These are phyloP conservation scores for Pyrus pyrifolia DNA, from an alignment of 306 rosid genomes.

Conservation along the genomic window DNA sequence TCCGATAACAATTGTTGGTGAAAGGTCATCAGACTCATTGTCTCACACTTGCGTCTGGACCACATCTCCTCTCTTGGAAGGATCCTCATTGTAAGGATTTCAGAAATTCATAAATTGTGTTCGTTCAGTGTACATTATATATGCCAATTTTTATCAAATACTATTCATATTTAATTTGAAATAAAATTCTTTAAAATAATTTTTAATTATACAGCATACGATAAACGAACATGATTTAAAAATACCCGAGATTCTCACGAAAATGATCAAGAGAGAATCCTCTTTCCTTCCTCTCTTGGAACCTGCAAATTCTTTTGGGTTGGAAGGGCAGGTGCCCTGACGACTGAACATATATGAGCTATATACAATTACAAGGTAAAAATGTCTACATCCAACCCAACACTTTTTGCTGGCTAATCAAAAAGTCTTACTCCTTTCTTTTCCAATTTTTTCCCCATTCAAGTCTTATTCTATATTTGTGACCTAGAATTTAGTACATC, in stretches of 20 bases:
- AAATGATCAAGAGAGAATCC: no score
- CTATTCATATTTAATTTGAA: no score
- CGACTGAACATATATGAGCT: background rate
- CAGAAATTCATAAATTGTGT: no score
- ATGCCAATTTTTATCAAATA: no score
- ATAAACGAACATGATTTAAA: no score
- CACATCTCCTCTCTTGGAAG: background rate
- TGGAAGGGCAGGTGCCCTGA: no score
- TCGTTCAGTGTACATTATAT: accelerated
- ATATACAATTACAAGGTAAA: background rate
- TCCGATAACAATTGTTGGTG: background rate
- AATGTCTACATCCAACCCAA: background rate
- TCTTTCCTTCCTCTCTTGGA: background rate
- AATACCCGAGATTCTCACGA: no score
- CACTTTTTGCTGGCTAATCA: background rate
- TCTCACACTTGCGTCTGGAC: background rate
- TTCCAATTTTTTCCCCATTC: background rate
- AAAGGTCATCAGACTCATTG: background rate
- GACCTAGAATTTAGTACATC: background rate
- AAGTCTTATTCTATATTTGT: background rate
- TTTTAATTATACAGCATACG: no score
- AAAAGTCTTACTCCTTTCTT: background rate
- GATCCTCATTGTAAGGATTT: no score
- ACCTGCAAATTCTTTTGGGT: background rate
- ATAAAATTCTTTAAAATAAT: no score